A percentile compares a stretch with the other conserved stretches of the same genome.
phyloP scores from a whole-genome alignment of 257 asterid species.

The Petunia secreta region DNA sequence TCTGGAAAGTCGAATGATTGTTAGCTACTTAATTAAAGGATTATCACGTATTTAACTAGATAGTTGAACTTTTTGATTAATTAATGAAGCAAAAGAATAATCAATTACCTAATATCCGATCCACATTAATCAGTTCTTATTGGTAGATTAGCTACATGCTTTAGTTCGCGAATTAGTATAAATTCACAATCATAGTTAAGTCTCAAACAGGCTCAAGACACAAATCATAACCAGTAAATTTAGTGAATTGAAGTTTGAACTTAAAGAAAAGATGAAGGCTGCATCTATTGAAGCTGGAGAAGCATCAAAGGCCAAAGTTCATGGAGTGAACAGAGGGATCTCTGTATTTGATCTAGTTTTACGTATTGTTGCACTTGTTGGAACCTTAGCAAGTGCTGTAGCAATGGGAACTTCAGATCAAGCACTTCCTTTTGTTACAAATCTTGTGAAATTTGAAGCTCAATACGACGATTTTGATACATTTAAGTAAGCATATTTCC shows the following conservation, averaged over 20 bases:
- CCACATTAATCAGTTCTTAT: neutral
- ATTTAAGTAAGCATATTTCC: slow-evolving; percentile 47
- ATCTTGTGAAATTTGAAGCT: slow-evolving; percentile 58
- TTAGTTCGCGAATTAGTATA: neutral
- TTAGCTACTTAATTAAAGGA: neutral
- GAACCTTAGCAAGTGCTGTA: slow-evolving; percentile 67
- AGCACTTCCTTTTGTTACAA: slow-evolving; percentile 70
- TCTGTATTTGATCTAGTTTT: slow-evolving; percentile 59
- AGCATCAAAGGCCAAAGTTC: slow-evolving; percentile 12
- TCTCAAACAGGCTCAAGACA: slow-evolving; percentile 3
- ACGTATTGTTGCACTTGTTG: slow-evolving; percentile 58
- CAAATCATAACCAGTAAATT: slow-evolving; percentile 4
- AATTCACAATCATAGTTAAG: neutral
- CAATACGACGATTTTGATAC: slow-evolving; percentile 67
- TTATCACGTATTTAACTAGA: neutral
- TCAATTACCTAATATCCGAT: slow-evolving; percentile 19
- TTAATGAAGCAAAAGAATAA: slow-evolving; percentile 13
- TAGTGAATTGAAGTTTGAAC: neutral
- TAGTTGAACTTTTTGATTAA: slow-evolving; percentile 2
- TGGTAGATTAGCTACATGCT: neutral
- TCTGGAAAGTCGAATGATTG: slow-evolving; percentile 7
- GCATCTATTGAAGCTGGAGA: slow-evolving; percentile 38
- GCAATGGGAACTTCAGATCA: slow-evolving; percentile 79
- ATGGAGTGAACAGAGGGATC: slow-evolving; percentile 46
- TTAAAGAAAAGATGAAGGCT: slow-evolving; percentile 46